Conservation (phyloP, 2,329 filamentous ascomycete genomes). For the Fusarium torreyae region DNA sequence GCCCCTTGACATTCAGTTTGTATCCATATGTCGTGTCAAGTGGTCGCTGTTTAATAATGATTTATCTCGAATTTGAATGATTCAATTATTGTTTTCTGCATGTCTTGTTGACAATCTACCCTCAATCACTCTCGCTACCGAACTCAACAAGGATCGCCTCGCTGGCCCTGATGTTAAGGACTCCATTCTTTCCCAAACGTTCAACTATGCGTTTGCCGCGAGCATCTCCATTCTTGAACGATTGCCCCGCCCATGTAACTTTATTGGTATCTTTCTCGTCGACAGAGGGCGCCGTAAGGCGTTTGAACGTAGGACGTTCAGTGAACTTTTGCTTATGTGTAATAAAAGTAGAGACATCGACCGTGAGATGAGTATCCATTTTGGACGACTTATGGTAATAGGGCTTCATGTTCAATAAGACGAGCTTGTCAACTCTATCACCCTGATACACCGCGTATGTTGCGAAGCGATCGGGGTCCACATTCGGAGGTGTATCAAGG, state of each 20-base stretch:
- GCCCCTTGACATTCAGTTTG: too few relatives aligned
- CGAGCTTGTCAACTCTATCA: neutral
- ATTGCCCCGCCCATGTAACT: constrained; percentile 24
- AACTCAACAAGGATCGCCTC: constrained; percentile 4
- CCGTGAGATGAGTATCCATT: neutral
- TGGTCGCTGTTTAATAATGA: too few relatives aligned
- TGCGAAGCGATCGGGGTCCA: constrained; percentile 3
- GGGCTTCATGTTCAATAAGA: constrained; percentile 11
- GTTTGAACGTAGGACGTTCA: neutral
- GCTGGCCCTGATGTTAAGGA: constrained; percentile 1
- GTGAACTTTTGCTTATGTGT: too few relatives aligned
- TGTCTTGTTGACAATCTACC: too few relatives aligned
- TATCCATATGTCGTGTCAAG: too few relatives aligned
- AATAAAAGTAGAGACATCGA: neutral
- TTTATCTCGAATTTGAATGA: too few relatives aligned
- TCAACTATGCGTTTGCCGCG: constrained; percentile 3
- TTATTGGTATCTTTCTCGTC: constrained; percentile 15
- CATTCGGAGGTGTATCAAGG: neutral
- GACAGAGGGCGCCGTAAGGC: constrained; percentile 16
- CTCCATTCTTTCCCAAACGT: neutral
- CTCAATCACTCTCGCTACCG: neutral
- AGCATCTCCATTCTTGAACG: constrained; percentile 22
- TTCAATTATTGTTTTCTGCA: too few relatives aligned
- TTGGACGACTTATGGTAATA: constrained; percentile 1
- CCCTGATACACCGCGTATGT: constrained; percentile 11